Evolutionary conservation across 768 basidiomycete genomes (phyloP).

Genomic region (Amylocystis lapponica): DNA sequence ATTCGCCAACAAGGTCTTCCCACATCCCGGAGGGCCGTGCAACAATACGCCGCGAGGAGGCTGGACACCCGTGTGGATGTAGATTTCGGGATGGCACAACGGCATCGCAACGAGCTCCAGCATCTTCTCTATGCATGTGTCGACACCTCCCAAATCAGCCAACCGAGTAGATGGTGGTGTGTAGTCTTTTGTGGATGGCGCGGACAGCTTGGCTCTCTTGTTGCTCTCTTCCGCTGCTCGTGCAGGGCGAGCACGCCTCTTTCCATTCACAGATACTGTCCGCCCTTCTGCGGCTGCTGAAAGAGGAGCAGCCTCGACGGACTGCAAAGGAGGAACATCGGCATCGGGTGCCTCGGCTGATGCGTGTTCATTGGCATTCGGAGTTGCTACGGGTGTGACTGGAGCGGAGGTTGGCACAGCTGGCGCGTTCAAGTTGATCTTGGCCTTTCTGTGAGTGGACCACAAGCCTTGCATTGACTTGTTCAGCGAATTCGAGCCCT

Average conservation of each 20-base stretch:
- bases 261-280: constrained; percentile 29
- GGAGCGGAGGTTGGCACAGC: constrained; percentile 17
- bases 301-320: too few relatives aligned
- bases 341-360: constrained; percentile 3
- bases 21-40: constrained; percentile 95
- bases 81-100: constrained; percentile 91
- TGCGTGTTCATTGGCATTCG: constrained; percentile 20
- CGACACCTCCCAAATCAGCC: constrained; percentile 85
- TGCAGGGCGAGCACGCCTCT: constrained; percentile 59
- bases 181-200: constrained; percentile 48
- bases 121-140: constrained; percentile 83
- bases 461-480: constrained; percentile 76
- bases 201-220: constrained; percentile 51
- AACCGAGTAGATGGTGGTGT: constrained; percentile 71
- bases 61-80: constrained; percentile 87
- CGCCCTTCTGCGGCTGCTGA: constrained; percentile 6
- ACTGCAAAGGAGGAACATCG: constrained; percentile 4
- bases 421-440: constrained; percentile 57
- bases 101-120: constrained; percentile 97
- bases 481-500: constrained; percentile 74
- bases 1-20: constrained; percentile 91
- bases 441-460: constrained; percentile 60
- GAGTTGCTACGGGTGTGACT: constrained; percentile 13
- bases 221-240: constrained; percentile 46
- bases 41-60: constrained; percentile 89